These are phyloP conservation scores for Metarhizium rileyi DNA, from an alignment of 2,329 filamentous ascomycete species.

Conservation along the genomic window DNA sequence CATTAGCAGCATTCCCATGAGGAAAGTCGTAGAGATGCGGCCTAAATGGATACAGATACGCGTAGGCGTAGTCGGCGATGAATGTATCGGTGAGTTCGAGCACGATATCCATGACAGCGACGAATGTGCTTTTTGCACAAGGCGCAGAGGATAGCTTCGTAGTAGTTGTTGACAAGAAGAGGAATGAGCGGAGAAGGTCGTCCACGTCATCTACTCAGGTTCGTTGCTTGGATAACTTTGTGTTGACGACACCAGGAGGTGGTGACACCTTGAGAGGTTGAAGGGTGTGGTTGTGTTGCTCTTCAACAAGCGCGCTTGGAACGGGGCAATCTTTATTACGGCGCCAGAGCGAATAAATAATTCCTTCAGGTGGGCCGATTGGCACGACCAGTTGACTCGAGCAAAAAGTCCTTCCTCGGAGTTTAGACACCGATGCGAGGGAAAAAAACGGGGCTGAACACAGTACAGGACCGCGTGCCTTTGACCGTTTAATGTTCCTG, in stretches of 20 bases:
- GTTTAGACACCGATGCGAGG: background rate
- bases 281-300: background rate
- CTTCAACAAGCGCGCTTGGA: background rate
- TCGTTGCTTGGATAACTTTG: too few species aligned
- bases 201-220: too few species aligned
- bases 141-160: background rate
- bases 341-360: background rate
- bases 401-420: background rate
- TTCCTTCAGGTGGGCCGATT: background rate
- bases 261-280: background rate
- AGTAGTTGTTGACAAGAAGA: background rate
- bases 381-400: background rate
- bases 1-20: constrained; percentile 37
- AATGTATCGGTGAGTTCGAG: constrained; percentile 79
- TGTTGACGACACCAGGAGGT: background rate
- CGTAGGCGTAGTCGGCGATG: constrained; percentile 71
- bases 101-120: constrained; percentile 72
- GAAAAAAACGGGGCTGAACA: background rate
- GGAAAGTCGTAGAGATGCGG: constrained; percentile 43
- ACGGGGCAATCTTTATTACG: background rate
- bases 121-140: background rate
- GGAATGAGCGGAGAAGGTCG: too few species aligned
- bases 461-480: background rate
- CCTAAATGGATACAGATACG: constrained; percentile 54
- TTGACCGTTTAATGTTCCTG: background rate